phyloP scores from a whole-genome alignment of 345 rosid species.

The Eucalyptus regnans region DNA sequence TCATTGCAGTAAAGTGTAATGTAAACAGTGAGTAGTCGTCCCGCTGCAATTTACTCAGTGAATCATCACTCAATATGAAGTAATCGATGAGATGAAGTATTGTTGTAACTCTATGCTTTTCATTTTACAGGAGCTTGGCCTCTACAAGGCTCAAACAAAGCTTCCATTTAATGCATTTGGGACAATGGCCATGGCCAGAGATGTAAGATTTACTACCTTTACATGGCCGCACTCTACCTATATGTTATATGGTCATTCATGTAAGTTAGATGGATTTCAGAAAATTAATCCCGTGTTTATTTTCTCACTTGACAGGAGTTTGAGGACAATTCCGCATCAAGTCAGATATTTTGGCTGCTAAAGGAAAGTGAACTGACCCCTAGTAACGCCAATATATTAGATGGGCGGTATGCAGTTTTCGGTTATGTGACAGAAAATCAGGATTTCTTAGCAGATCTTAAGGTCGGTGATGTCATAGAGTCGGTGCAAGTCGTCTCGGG shows the following conservation, averaged over 20 bases:
- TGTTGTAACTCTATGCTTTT: neutral
- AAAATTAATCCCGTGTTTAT: neutral
- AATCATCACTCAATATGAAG: neutral
- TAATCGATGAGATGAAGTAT: neutral
- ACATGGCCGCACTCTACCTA: neutral
- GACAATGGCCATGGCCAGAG: constrained; percentile 99
- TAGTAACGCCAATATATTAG: constrained; percentile 91
- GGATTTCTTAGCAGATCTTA: constrained; percentile 84
- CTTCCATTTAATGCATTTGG: constrained; percentile 99
- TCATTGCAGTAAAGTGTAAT: neutral
- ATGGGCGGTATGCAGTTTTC: constrained; percentile 91
- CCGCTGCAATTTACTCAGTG: neutral
- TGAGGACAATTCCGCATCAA: constrained; percentile 87
- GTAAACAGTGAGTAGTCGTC: neutral
- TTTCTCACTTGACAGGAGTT: constrained; percentile 50
- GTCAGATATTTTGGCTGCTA: constrained; percentile 92
- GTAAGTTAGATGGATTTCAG: neutral
- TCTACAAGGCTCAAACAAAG: constrained; percentile 94
- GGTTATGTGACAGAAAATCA: constrained; percentile 87
- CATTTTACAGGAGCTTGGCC: constrained; percentile 71
- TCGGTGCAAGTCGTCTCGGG: constrained; percentile 92
- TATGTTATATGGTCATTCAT: neutral
- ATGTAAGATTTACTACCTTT: constrained; percentile 31
- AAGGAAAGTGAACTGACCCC: constrained; percentile 99
- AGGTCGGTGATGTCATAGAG: constrained; percentile 91